Evolutionary conservation across 164 flowering plant species (phyloP).

Genomic region (Stephania yunnanensis): DNA sequence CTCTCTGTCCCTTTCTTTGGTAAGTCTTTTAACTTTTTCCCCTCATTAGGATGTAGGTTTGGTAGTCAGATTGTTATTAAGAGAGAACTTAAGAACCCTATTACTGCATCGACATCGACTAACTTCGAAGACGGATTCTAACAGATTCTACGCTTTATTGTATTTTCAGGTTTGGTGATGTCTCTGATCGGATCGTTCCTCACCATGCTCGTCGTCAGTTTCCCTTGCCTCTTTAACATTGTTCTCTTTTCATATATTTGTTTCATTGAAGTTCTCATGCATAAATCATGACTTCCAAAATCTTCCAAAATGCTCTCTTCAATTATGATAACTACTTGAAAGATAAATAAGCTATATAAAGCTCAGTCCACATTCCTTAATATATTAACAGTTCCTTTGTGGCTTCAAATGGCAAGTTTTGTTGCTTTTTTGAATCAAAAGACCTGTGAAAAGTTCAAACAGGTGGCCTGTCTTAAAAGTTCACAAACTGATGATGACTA

Average conservation of each 20-base stretch:
- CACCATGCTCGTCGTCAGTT: slow-evolving; percentile 95
- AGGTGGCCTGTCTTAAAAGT: no score
- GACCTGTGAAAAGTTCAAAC: no score
- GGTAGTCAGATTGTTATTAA: background rate
- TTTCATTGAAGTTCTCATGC: background rate
- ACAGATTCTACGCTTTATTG: background rate
- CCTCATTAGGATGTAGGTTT: background rate
- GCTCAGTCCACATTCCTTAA: no score
- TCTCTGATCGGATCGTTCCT: slow-evolving; percentile 86
- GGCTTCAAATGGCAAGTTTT: no score
- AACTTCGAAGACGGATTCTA: background rate
- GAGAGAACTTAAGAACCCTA: no score
- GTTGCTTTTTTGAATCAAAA: no score
- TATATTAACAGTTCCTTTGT: no score
- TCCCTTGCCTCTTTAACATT: background rate
- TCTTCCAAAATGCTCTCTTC: no score
- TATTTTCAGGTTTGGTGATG: slow-evolving; percentile 69
- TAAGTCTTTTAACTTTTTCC: slow-evolving; percentile 22
- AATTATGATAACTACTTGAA: no score
- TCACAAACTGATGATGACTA: background rate
- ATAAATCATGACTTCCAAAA: no score
- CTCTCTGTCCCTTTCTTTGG: slow-evolving; percentile 86
- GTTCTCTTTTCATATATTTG: background rate
- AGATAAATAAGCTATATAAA: no score
- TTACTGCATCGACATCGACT: background rate